phyloP scores from a whole-genome alignment of 306 rosid species.

The Spatholobus suberectus region DNA sequence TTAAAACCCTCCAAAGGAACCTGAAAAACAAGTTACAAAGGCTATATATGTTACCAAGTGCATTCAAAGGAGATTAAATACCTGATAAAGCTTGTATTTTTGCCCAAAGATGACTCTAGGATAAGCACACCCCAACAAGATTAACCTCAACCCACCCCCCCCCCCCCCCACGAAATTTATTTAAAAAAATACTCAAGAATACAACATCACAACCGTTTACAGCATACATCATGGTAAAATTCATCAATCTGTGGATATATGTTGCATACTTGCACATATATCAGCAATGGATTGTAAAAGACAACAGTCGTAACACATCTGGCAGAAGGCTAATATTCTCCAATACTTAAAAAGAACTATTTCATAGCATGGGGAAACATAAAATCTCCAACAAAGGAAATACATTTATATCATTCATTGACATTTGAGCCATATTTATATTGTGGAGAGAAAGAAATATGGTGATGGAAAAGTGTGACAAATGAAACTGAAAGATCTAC shows the following conservation, averaged over 20 bases:
- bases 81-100: background rate
- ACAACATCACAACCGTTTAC: conserved; percentile 11
- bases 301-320: background rate
- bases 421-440: no score
- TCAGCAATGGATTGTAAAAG: background rate
- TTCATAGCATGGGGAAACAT: background rate
- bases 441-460: no score
- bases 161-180: background rate
- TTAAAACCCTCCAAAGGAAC: conserved; percentile 98
- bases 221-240: background rate
- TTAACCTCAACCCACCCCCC: background rate
- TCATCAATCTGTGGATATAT: background rate
- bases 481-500: background rate
- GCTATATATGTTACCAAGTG: conserved; percentile 23
- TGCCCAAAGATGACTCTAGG: background rate
- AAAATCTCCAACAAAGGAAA: background rate
- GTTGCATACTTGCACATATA: background rate
- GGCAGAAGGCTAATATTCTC: background rate
- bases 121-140: background rate
- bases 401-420: no score
- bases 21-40: conserved; percentile 56
- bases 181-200: background rate
- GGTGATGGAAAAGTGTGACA: no score
- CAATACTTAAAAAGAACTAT: background rate
- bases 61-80: conserved; percentile 21